Evolutionary conservation across 2,329 filamentous ascomycete genomes (phyloP), one percentile per base, ranked within the genome.

Genomic region (Tetracladium maxilliforme): DNA sequence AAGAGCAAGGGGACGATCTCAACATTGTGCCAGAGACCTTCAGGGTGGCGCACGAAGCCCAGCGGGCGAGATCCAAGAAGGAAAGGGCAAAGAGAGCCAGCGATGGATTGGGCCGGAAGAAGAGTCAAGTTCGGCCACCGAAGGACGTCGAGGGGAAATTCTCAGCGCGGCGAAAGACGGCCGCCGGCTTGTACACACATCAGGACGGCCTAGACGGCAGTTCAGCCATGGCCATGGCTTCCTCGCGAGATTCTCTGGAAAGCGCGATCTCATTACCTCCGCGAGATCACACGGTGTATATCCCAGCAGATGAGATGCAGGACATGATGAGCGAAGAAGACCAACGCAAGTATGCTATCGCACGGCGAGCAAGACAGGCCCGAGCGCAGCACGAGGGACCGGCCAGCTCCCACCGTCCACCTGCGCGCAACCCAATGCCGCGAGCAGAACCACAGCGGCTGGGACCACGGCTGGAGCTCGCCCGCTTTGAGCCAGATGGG

Each of bases 21-120:
- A 93, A 93, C 38, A 68, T 94, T 24, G 70, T 92, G 7, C 79
- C 86, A 0, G 81, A 92, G 45, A 84, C 82, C 0, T 94, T 94
- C 54, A 68, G 65, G 28, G 61, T 61, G 0, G 66, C 68, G 4
- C 49, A 59, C 5, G 60, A 71, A 25, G 68, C 66, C 7, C 50
- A 57, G 26, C 48, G 28, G 35, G n/a, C n/a, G n/a, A n/a, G n/a
- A n/a, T n/a, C n/a, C n/a, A n/a, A n/a, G n/a, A n/a, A 38, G 10
- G 33, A 35, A 21, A 33, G 10, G 27, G 25, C 18, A 26, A 25
- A 32, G 26, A 35, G 33, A n/a, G n/a, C n/a, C 14, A 51, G 48
- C 28, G 45, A 51, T 16, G 49, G 47, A 1, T 41, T 69, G 33
- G 53, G 43, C 38, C 60, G 51, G 40, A 56, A 47, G 36, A 62